Conservation (phyloP, 2,329 filamentous ascomycete species). For the Dendrostoma leiphaemia region DNA sequence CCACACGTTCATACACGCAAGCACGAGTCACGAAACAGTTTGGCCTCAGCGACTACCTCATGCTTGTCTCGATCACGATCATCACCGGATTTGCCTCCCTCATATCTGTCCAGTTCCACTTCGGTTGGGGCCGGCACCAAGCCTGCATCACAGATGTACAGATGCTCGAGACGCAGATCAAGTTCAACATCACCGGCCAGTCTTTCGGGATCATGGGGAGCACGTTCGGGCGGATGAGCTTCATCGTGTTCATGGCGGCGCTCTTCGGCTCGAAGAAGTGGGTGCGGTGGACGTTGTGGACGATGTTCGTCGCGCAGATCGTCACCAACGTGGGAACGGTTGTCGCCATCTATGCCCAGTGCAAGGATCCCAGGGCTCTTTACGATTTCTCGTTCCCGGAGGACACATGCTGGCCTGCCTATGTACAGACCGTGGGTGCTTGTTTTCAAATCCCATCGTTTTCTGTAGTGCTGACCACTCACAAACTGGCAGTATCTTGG, state of each 20-base stretch:
- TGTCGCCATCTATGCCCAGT: conserved; percentile 4
- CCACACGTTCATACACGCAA: conserved; percentile 1
- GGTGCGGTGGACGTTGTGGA: not conserved
- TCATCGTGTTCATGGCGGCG: conserved; percentile 9
- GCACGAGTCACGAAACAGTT: conserved; percentile 8
- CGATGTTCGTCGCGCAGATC: conserved; percentile 3
- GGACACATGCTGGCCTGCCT: conserved; percentile 2
- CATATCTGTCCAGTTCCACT: conserved; percentile 8
- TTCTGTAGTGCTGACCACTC: not conserved
- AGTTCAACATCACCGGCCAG: conserved; percentile 7
- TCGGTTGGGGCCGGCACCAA: conserved; percentile 10
- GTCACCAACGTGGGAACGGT: conserved; percentile 9
- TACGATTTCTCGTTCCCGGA: conserved; percentile 1
- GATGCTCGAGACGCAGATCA: conserved; percentile 9
- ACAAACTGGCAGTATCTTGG: conserved; percentile 1
- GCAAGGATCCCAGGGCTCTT: conserved; percentile 9
- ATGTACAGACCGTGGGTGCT: conserved; percentile 4
- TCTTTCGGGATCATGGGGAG: conserved; percentile 12
- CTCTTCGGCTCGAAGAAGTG: conserved; percentile 5
- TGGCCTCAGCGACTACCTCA: conserved; percentile 12
- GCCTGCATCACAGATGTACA: not conserved
- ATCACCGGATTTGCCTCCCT: conserved; percentile 3
- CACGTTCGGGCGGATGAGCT: conserved; percentile 7
- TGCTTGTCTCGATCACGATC: conserved; percentile 5
- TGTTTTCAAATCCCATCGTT: too few relatives aligned